phyloP scores from a whole-genome alignment of 805 yeast genomes.

The Wickerhamomyces bisporus region DNA sequence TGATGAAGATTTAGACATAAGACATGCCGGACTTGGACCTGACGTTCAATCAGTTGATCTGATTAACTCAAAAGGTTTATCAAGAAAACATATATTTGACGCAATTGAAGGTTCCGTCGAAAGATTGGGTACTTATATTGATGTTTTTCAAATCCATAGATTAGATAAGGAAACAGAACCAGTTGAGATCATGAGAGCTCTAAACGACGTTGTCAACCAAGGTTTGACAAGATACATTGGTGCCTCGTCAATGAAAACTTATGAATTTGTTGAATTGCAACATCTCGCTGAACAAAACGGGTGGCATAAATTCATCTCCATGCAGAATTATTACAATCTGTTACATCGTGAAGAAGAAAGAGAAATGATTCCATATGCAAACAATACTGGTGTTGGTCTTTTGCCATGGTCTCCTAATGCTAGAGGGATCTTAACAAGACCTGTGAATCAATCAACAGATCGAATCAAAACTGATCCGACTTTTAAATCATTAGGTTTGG shows the following conservation, averaged over 20 bases:
- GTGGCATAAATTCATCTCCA: conserved; percentile 51
- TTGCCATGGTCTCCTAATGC: conserved; percentile 59
- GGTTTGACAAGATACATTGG: conserved; percentile 51
- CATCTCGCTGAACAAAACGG: conserved; percentile 45
- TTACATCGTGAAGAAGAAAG: conserved; percentile 56
- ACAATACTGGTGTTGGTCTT: conserved; percentile 42
- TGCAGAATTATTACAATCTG: conserved; percentile 53
- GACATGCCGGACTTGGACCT: conserved; percentile 4
- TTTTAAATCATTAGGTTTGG: conserved; percentile 5
- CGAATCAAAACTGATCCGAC: conserved; percentile 5
- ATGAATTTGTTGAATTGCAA: conserved; percentile 48
- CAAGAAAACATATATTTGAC: conserved; percentile 42
- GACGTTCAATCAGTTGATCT: conserved; percentile 5
- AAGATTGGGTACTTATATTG: conserved; percentile 39
- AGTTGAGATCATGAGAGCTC: conserved; percentile 45
- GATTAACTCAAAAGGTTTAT: conserved; percentile 32
- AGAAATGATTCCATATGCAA: conserved; percentile 51
- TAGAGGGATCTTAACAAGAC: conserved; percentile 48
- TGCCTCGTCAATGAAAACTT: conserved; percentile 52
- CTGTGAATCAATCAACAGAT: conserved; percentile 21
- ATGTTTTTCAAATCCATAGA: conserved; percentile 46
- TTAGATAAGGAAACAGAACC: conserved; percentile 38
- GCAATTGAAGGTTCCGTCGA: conserved; percentile 24
- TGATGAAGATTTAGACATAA: conserved; percentile 9
- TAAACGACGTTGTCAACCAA: conserved; percentile 40